Evolutionary conservation across 768 basidiomycete species (phyloP).

Genomic region (Tricholoma matsutake): DNA sequence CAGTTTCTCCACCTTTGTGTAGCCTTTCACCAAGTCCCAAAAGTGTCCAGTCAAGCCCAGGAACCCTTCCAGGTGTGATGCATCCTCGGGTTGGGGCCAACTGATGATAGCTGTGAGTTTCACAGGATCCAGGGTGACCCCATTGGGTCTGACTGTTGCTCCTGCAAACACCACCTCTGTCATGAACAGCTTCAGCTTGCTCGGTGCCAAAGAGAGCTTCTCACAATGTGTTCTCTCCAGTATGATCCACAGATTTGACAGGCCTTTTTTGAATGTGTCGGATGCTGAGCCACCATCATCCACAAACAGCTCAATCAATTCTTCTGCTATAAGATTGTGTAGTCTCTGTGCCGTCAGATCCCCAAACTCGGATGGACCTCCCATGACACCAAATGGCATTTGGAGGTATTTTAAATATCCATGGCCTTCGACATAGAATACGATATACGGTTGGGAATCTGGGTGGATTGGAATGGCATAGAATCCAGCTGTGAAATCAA

Average conservation of each 20-base stretch:
- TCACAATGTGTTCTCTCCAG: slow-evolving; percentile 22
- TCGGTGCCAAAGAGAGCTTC: slow-evolving; percentile 30
- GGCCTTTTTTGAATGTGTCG: slow-evolving; percentile 27
- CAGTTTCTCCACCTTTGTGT: background rate
- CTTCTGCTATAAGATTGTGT: slow-evolving; percentile 21
- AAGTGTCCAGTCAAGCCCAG: background rate
- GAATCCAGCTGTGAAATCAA: slow-evolving; percentile 39
- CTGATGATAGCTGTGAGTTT: background rate
- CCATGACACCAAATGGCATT: slow-evolving; percentile 41
- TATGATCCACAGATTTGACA: slow-evolving; percentile 20
- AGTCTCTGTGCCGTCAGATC: slow-evolving; percentile 23
- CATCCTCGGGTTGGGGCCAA: background rate
- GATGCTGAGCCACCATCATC: slow-evolving; percentile 35
- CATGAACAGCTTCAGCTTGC: slow-evolving; percentile 33
- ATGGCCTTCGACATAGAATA: slow-evolving; percentile 33
- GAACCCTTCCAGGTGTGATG: background rate
- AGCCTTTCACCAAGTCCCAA: background rate
- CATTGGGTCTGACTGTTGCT: slow-evolving; percentile 19
- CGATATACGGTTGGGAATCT: slow-evolving; percentile 20
- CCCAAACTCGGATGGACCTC: slow-evolving; percentile 34
- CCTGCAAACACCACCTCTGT: no score
- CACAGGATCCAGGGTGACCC: background rate
- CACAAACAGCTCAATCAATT: slow-evolving; percentile 34
- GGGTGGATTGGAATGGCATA: slow-evolving; percentile 14
- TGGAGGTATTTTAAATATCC: slow-evolving; percentile 32